A percentile compares a stretch with the other conserved stretches of the same genome.
Evolutionary conservation across 2,329 filamentous ascomycete genomes (phyloP).

Genomic region (Talaromyces sp.): DNA sequence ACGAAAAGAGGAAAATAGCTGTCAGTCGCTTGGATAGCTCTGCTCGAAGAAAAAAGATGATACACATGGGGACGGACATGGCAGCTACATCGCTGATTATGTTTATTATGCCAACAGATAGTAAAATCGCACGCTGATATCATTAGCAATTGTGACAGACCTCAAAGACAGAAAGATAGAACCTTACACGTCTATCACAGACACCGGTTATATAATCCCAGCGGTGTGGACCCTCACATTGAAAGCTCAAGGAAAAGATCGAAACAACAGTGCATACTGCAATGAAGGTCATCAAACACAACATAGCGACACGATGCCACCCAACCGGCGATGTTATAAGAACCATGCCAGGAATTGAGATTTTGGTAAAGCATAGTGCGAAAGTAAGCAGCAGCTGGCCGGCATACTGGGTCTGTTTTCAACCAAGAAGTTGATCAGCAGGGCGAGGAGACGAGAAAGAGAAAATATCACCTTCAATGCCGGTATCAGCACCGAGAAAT

Average conservation of each 20-base stretch:
- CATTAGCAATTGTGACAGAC: not conserved
- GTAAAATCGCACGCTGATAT: not conserved
- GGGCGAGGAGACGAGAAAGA: too few species aligned
- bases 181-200: not conserved
- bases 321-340: not conserved
- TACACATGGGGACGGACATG: too few species aligned
- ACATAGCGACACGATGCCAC: not conserved
- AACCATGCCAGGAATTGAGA: not conserved
- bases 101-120: not conserved
- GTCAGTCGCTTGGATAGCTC: not conserved
- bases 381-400: not conserved
- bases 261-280: not conserved
- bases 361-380: not conserved
- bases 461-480: not conserved
- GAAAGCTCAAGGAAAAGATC: not conserved
- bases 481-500: not conserved
- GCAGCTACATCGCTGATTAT: not conserved
- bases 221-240: not conserved
- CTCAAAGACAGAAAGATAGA: too few species aligned
- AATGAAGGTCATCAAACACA: not conserved
- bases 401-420: not conserved
- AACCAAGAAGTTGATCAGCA: too few species aligned
- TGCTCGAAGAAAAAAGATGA: too few species aligned
- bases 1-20: not conserved
- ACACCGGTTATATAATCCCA: not conserved